phyloP scores from a whole-genome alignment of 257 asterid species.

The Solanum virginianum region DNA sequence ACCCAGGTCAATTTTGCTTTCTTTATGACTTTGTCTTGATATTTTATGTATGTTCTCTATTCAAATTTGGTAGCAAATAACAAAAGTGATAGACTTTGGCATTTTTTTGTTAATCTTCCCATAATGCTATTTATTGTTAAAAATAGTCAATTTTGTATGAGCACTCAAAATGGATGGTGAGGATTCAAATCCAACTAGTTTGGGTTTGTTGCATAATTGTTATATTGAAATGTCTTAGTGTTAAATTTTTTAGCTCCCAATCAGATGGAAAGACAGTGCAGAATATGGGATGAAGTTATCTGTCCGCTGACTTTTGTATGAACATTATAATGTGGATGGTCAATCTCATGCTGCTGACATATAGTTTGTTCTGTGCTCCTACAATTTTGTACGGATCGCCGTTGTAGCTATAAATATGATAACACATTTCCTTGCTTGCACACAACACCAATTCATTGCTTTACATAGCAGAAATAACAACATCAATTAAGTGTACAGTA shows the following conservation, averaged over 20 bases:
- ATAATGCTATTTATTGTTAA: not conserved
- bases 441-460: not conserved
- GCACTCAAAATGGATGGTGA: not conserved
- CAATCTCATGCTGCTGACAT: not conserved
- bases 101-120: not conserved
- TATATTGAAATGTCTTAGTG: not conserved
- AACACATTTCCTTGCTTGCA: not conserved
- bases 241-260: not conserved
- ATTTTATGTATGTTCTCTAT: not conserved
- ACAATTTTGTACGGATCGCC: not conserved
- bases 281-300: not conserved
- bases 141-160: not conserved
- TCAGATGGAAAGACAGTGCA: not conserved
- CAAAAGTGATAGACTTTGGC: not conserved
- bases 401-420: not conserved
- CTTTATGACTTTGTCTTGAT: not conserved
- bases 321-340: not conserved
- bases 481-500: not conserved
- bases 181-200: not conserved
- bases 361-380: not conserved
- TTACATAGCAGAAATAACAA: not conserved
- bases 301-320: not conserved
- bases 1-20: constrained; percentile 54
- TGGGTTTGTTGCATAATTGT: not conserved
- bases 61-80: not conserved